Evolutionary conservation across 2,329 filamentous ascomycete species (phyloP), one percentile per base, ranked within the genome.

Genomic region (Aspergillus ochraceoroseus): DNA sequence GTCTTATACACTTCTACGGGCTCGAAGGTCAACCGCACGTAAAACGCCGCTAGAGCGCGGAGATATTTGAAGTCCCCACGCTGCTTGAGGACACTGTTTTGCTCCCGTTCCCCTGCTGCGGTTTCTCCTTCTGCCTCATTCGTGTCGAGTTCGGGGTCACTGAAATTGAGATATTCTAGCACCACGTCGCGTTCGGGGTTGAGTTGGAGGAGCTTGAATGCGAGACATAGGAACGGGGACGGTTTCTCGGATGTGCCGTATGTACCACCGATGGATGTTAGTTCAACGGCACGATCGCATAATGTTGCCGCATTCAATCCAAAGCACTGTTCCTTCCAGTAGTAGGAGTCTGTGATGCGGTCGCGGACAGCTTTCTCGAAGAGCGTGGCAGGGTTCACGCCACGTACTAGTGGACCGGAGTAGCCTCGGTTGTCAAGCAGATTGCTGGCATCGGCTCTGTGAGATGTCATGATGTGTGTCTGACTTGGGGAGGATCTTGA

Each of bases 271-370:
- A 98, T 77, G 65, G 84, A 92, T 33, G 71, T 76, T 32, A 98
- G 77, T 54, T 90, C 84, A 17, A 87, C 85, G 0, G 94, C 89
- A 50, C 92, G 86, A 68, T 95, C 87, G 55, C 95, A 83, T 4
- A 98, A 65, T 0, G 79, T 83, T 1, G 80, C 80, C 3, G 78
- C 77, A 70, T 96, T 98, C 51, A 98, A 75, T 28, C 85, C 92
- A 67, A 96, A 98, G 64, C 92, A 95, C 70, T 95, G 89, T 68
- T 96, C 92, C 67, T 95, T 95, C 85, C 88, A 98, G 72, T 95
- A 98, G 70, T 95, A 94, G 38, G 82, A 87, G 60, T 95, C 88
- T 53, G 89, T 81, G 65, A 98, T 95, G 61, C 92, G 88, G 68
- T 98, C 92, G 60, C 86, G 85, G 51, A 95, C 87, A 27, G 88